Evolutionary conservation across 2,329 filamentous ascomycete genomes (phyloP).

Genomic region (Metarhizium album): DNA sequence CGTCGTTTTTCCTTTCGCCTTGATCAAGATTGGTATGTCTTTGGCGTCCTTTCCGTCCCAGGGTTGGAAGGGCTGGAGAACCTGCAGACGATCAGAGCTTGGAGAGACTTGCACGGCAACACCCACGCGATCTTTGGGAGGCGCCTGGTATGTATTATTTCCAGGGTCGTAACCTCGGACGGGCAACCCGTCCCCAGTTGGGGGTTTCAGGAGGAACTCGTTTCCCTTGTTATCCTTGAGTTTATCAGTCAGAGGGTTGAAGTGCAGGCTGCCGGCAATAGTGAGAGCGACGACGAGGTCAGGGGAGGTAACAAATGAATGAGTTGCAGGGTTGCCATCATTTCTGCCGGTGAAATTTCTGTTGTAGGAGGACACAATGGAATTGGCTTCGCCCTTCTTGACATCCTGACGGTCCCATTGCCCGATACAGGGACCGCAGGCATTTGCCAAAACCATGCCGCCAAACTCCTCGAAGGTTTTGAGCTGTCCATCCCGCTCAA

Average conservation of each 20-base stretch:
- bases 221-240: slow-evolving; percentile 95
- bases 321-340: slow-evolving; percentile 88
- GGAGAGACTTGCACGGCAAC: slow-evolving; percentile 79
- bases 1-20: slow-evolving; percentile 91
- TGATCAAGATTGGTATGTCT: slow-evolving; percentile 87
- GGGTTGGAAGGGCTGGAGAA: slow-evolving; percentile 71
- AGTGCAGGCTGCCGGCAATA: slow-evolving; percentile 74
- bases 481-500: slow-evolving; percentile 81
- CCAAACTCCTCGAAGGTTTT: slow-evolving; percentile 95
- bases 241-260: slow-evolving; percentile 89
- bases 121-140: slow-evolving; percentile 63
- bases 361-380: slow-evolving; percentile 98
- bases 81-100: slow-evolving; percentile 84
- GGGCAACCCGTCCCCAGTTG: slow-evolving; percentile 74
- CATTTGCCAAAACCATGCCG: slow-evolving; percentile 88
- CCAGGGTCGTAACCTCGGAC: slow-evolving; percentile 77
- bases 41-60: slow-evolving; percentile 90
- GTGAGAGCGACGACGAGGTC: slow-evolving; percentile 82
- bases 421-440: slow-evolving; percentile 84
- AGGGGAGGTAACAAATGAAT: slow-evolving; percentile 86
- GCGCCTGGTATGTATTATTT: slow-evolving; percentile 90
- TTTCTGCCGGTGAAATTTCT: slow-evolving; percentile 99
- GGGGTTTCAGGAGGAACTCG: slow-evolving; percentile 78
- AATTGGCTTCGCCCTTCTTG: slow-evolving; percentile 91
- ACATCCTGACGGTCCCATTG: slow-evolving; percentile 94